phyloP scores from a whole-genome alignment of 2,329 filamentous ascomycete genomes.

The Thermoascus crustaceus region DNA sequence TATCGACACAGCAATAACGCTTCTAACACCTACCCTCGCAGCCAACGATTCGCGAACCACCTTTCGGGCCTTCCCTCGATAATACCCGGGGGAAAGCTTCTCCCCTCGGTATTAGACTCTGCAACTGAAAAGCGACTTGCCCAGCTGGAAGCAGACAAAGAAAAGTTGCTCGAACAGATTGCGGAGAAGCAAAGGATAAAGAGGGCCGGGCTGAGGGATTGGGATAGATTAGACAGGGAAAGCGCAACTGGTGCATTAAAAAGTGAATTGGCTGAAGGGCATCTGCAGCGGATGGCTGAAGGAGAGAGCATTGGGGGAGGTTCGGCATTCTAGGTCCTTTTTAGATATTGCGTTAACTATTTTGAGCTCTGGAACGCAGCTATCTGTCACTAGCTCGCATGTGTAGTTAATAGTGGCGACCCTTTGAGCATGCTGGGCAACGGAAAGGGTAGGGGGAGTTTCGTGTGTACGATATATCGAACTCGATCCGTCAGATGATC shows the following conservation, averaged over 20 bases:
- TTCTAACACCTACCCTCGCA: slow-evolving; percentile 29
- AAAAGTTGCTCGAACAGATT: slow-evolving; percentile 37
- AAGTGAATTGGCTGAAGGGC: slow-evolving; percentile 41
- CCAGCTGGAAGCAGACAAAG: slow-evolving; percentile 38
- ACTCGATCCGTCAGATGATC: no score
- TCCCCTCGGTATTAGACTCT: slow-evolving; percentile 31
- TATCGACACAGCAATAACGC: slow-evolving; percentile 30
- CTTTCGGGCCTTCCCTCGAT: slow-evolving; percentile 32
- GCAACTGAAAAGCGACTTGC: slow-evolving; percentile 36
- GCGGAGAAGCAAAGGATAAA: slow-evolving; percentile 37
- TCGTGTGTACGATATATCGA: no score
- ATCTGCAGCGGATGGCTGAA: slow-evolving; percentile 39
- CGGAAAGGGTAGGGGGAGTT: no score
- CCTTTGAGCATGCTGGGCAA: no score
- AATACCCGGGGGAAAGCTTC: slow-evolving; percentile 35
- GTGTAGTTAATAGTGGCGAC: no score
- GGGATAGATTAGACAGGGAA: slow-evolving; percentile 41
- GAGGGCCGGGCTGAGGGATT: slow-evolving; percentile 36
- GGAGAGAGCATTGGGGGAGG: slow-evolving; percentile 34
- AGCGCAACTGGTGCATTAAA: slow-evolving; percentile 39
- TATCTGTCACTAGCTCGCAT: no score
- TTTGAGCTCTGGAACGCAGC: not conserved
- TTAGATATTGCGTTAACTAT: slow-evolving; percentile 1
- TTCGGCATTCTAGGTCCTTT: slow-evolving; percentile 27
- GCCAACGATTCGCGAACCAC: slow-evolving; percentile 32